Percentiles rank a stretch among this genome's conserved stretches.
These are phyloP conservation scores for Exophiala phaeomuriformis DNA, from an alignment of 2,329 filamentous ascomycete species.

Conservation along the genomic window DNA sequence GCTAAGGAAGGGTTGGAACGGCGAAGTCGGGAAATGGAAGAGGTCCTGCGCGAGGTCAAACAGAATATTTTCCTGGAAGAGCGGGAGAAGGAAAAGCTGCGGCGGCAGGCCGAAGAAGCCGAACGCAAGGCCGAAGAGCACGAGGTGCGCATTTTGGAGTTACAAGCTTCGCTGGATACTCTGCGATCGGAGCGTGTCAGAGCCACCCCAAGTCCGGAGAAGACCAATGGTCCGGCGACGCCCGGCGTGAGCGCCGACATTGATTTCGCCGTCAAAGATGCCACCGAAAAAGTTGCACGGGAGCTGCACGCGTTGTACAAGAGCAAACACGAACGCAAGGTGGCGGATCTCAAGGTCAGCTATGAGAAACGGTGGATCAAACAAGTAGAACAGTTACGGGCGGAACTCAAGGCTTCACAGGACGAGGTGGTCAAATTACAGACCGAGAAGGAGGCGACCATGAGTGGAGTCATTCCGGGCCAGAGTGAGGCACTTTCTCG, in stretches of 20 bases:
- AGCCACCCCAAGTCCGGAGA: slow-evolving; percentile 33
- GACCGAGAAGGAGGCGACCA: slow-evolving; percentile 56
- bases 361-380: slow-evolving; percentile 87
- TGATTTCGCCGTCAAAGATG: slow-evolving; percentile 66
- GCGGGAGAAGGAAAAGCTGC: slow-evolving; percentile 71
- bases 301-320: slow-evolving; percentile 93
- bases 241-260: slow-evolving; percentile 37
- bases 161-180: slow-evolving; percentile 41
- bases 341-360: slow-evolving; percentile 72
- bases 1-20: slow-evolving; percentile 80
- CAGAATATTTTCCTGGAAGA: slow-evolving; percentile 73
- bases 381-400: slow-evolving; percentile 70
- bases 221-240: slow-evolving; percentile 18
- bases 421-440: slow-evolving; percentile 70
- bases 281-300: slow-evolving; percentile 83
- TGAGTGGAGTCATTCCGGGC: slow-evolving; percentile 46
- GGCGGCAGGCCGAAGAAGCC: slow-evolving; percentile 66
- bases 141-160: slow-evolving; percentile 41
- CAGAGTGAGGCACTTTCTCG: slow-evolving; percentile 30
- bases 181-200: slow-evolving; percentile 32
- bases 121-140: slow-evolving; percentile 52
- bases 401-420: slow-evolving; percentile 58
- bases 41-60: slow-evolving; percentile 68
- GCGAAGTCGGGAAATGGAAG: slow-evolving; percentile 77
- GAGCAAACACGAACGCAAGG: slow-evolving; percentile 94